Evolutionary conservation across 331 rosid genomes (phyloP).

Genomic region (Rhamnella rubrinervis): DNA sequence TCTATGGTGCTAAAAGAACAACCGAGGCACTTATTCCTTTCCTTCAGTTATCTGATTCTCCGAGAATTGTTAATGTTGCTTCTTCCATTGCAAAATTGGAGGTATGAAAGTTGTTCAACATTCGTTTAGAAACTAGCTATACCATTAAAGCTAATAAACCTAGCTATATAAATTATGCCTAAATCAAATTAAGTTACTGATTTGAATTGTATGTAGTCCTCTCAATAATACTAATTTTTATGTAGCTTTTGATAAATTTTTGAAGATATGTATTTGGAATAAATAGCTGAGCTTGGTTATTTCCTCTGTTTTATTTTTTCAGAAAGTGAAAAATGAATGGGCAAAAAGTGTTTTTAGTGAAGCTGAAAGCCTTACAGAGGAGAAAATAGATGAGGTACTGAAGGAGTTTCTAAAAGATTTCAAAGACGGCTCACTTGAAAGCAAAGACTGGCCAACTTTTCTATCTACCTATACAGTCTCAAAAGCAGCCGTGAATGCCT

Average conservation of each 20-base stretch:
- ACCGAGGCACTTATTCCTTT: slow-evolving; percentile 41
- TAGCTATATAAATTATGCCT: not conserved
- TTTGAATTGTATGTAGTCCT: not conserved
- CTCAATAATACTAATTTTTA: not conserved
- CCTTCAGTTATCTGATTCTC: slow-evolving; percentile 18
- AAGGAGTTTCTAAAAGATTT: slow-evolving; percentile 52
- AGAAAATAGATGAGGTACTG: slow-evolving; percentile 45
- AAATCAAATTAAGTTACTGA: not conserved
- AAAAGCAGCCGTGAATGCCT: slow-evolving; percentile 70
- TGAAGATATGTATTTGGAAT: not conserved
- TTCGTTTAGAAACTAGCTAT: not conserved
- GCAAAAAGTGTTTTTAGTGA: slow-evolving; percentile 46
- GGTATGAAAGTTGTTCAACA: slow-evolving; percentile 8
- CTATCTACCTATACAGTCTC: slow-evolving; percentile 52
- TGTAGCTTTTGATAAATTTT: not conserved
- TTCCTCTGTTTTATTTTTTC: not conserved
- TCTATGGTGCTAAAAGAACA: slow-evolving; percentile 41
- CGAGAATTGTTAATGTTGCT: slow-evolving; percentile 25
- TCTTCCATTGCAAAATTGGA: slow-evolving; percentile 37
- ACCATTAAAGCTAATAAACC: too few species aligned
- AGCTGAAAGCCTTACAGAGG: slow-evolving; percentile 49
- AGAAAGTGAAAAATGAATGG: slow-evolving; percentile 40
- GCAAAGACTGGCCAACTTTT: slow-evolving; percentile 53
- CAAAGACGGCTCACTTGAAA: slow-evolving; percentile 37
- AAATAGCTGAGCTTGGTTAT: not conserved